A percentile compares a stretch with the other conserved stretches of the same genome.
phyloP scores from a whole-genome alignment of 169 alveolate genomes.

The Plasmodium falciparum region DNA sequence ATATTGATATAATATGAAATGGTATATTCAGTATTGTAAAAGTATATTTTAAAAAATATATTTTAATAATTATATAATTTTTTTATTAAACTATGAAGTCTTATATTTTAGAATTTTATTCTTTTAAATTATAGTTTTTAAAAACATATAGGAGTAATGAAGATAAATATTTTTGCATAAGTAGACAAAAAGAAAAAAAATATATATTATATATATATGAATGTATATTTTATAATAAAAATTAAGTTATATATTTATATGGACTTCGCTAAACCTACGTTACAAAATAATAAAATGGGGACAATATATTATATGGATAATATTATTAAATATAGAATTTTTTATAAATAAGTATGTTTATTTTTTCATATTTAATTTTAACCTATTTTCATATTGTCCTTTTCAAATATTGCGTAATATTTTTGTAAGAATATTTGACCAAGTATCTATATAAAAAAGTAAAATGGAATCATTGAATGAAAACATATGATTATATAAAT shows the following conservation, averaged over 20 bases:
- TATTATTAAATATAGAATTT: too few species aligned
- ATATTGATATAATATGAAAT: background rate
- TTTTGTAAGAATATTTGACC: constrained; percentile 76
- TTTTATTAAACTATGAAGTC: too few species aligned
- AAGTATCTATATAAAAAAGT: constrained; percentile 42
- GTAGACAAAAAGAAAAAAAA: constrained; percentile 29
- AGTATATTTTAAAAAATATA: too few species aligned
- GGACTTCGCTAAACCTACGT: constrained; percentile 60
- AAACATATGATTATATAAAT: background rate
- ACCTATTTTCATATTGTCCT: constrained; percentile 74
- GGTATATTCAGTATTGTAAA: too few species aligned
- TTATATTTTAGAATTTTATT: too few species aligned
- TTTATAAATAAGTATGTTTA: too few species aligned
- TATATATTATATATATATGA: constrained; percentile 1
- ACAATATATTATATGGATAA: too few species aligned
- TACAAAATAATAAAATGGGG: too few species aligned
- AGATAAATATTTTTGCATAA: constrained; percentile 19
- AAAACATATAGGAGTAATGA: background rate
- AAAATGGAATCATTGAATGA: too few species aligned
- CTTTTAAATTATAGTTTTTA: too few species aligned
- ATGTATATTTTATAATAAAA: background rate
- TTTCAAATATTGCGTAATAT: constrained; percentile 76
- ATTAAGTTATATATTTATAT: constrained; percentile 18
- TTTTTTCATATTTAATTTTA: background rate
- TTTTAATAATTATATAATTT: too few species aligned